Conservation (phyloP, 768 basidiomycete species). For the Russula griseocarnosa region DNA sequence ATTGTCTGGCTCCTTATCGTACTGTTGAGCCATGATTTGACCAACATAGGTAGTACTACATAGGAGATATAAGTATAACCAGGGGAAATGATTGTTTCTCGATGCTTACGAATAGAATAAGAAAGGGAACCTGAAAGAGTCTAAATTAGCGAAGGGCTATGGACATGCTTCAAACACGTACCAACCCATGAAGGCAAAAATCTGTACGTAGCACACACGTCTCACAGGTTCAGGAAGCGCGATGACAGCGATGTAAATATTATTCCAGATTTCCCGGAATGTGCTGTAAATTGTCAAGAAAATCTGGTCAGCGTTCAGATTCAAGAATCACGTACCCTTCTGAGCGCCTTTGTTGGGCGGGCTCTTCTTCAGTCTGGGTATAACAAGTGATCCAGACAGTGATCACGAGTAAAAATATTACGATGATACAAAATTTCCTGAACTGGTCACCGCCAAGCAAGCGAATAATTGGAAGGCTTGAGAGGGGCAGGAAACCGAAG, state of each 20-base stretch:
- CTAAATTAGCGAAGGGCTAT: constrained; percentile 13
- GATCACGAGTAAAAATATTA: constrained; percentile 67
- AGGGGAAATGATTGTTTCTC: constrained; percentile 5
- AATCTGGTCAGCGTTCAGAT: constrained; percentile 12
- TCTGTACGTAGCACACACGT: constrained; percentile 87
- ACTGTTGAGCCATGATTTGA: constrained; percentile 86
- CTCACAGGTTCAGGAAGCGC: constrained; percentile 80
- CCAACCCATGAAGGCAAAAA: constrained; percentile 98
- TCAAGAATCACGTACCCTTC: constrained; percentile 30
- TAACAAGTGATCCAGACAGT: constrained; percentile 89
- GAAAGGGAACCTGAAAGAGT: constrained; percentile 76
- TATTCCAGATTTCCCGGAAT: constrained; percentile 68
- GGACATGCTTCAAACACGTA: constrained; percentile 35
- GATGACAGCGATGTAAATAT: constrained; percentile 68
- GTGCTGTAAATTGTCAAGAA: constrained; percentile 40
- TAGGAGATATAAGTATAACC: constrained; percentile 5
- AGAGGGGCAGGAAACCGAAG: constrained; percentile 89
- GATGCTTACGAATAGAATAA: constrained; percentile 77
- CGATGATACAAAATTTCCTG: constrained; percentile 90
- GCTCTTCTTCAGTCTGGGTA: constrained; percentile 76
- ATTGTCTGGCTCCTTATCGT: constrained; percentile 66
- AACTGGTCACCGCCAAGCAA: constrained; percentile 91
- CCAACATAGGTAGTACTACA: constrained; percentile 87
- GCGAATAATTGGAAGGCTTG: constrained; percentile 67
- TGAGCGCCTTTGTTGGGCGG: constrained; percentile 42